Evolutionary conservation across 495 filamentous ascomycete species (phyloP).

Genomic region (Podospora fimiseda): DNA sequence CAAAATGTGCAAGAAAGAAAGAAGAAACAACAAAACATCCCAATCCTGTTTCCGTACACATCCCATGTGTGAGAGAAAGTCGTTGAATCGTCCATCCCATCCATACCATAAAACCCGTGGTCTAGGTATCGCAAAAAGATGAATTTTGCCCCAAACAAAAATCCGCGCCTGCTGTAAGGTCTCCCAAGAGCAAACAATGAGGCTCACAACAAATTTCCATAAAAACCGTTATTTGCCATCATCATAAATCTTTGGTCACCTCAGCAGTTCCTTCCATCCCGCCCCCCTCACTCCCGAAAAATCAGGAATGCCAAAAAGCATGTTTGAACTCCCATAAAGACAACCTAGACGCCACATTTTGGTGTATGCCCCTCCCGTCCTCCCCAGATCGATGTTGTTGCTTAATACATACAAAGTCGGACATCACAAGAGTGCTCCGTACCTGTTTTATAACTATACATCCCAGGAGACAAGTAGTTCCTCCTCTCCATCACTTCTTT

Average conservation of each 20-base stretch:
- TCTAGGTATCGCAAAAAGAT: neutral
- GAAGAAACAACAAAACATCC: neutral
- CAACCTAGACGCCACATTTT: constrained; percentile 21
- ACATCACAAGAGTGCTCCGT: neutral
- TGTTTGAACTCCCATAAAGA: constrained; percentile 4
- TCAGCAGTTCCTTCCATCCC: too few species aligned
- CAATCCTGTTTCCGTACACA: neutral
- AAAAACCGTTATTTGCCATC: neutral
- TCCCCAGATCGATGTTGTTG: constrained; percentile 4
- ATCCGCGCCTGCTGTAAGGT: neutral
- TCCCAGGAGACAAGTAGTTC: neutral
- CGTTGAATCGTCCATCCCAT: neutral
- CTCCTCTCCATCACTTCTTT: too few species aligned
- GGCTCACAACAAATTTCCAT: neutral
- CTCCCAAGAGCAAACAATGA: neutral
- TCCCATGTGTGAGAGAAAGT: too few species aligned
- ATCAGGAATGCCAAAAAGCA: constrained; percentile 5
- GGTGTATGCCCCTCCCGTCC: constrained; percentile 21
- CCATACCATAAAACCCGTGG: neutral
- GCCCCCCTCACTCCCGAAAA: neutral
- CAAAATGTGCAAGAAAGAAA: neutral
- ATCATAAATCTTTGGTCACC: too few species aligned
- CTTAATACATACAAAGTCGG: constrained; percentile 18
- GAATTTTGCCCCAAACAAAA: neutral
- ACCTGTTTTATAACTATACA: constrained; percentile 5